A percentile compares a stretch with the other conserved stretches of the same genome.
phyloP scores from a whole-genome alignment of 78 protist genomes.

The Monosiga brevicollis region DNA sequence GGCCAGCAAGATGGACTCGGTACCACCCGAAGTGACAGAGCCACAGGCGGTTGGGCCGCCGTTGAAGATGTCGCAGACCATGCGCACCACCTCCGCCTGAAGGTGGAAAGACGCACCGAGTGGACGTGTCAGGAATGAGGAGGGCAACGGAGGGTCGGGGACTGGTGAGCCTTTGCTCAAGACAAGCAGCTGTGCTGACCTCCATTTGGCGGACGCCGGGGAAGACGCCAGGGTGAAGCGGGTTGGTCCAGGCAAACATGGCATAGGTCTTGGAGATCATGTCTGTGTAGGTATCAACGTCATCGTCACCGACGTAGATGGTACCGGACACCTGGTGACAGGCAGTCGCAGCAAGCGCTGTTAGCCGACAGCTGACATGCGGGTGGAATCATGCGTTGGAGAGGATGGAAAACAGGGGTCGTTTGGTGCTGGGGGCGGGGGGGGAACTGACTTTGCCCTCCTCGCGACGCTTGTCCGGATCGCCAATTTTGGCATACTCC shows the following conservation, averaged over 20 bases:
- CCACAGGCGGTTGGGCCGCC: slow-evolving; percentile 25
- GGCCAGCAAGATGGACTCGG: slow-evolving; percentile 56
- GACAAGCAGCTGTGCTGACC: neutral
- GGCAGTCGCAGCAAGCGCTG: neutral
- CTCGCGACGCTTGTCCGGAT: neutral
- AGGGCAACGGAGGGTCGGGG: too few relatives aligned
- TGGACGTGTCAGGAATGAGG: too few relatives aligned
- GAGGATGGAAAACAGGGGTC: neutral
- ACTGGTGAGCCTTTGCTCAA: too few relatives aligned
- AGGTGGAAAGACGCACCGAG: too few relatives aligned
- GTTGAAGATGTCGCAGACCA: slow-evolving; percentile 5
- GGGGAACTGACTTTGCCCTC: neutral
- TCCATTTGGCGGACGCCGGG: slow-evolving; percentile 33
- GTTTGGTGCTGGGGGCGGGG: neutral
- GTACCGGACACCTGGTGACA: slow-evolving; percentile 8
- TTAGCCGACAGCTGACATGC: neutral
- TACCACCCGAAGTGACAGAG: slow-evolving; percentile 57
- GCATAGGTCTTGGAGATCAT: neutral
- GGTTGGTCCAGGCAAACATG: slow-evolving; percentile 26
- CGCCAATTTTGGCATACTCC: neutral
- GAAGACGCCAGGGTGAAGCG: slow-evolving; percentile 37
- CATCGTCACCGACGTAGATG: slow-evolving; percentile 23
- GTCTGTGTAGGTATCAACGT: neutral
- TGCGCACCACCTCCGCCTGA: slow-evolving; percentile 23
- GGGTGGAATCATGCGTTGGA: neutral